Percentiles rank a stretch among this genome's conserved stretches.
Evolutionary conservation across 768 basidiomycete species (phyloP).

Genomic region (Phlebiopsis gigantea): DNA sequence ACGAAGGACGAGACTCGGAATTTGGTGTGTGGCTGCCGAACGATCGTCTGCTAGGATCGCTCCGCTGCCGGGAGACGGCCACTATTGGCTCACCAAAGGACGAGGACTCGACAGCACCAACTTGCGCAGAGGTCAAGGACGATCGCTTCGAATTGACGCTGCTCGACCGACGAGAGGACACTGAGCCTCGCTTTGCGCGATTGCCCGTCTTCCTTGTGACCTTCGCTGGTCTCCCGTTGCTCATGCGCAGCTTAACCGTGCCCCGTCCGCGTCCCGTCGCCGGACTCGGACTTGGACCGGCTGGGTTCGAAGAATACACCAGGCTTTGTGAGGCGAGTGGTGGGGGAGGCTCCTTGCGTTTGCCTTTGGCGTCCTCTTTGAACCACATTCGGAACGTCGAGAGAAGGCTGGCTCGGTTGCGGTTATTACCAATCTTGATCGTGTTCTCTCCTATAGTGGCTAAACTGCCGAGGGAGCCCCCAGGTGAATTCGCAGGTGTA

Average conservation of each 20-base stretch:
- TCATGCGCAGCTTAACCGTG: constrained; percentile 46
- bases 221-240: constrained; percentile 30
- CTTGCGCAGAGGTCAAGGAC: constrained; percentile 45
- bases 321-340: constrained; percentile 16
- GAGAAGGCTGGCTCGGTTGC: constrained; percentile 76
- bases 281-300: constrained; percentile 16
- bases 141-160: constrained; percentile 85
- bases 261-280: constrained; percentile 24
- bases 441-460: constrained; percentile 34
- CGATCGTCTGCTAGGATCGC: constrained; percentile 59
- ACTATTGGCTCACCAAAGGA: constrained; percentile 26
- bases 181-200: constrained; percentile 61
- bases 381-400: constrained; percentile 90
- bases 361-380: constrained; percentile 85
- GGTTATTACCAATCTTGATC: constrained; percentile 33
- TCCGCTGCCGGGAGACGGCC: constrained; percentile 34
- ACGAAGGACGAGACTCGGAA: constrained; percentile 86
- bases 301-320: constrained; percentile 8
- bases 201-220: constrained; percentile 33
- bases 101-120: constrained; percentile 52
- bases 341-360: constrained; percentile 50
- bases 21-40: constrained; percentile 82
- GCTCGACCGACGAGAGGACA: constrained; percentile 83
- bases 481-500: constrained; percentile 50
- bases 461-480: constrained; percentile 44